These are phyloP conservation scores for Saraca asoca DNA, from an alignment of 331 rosid species.

Conservation along the genomic window DNA sequence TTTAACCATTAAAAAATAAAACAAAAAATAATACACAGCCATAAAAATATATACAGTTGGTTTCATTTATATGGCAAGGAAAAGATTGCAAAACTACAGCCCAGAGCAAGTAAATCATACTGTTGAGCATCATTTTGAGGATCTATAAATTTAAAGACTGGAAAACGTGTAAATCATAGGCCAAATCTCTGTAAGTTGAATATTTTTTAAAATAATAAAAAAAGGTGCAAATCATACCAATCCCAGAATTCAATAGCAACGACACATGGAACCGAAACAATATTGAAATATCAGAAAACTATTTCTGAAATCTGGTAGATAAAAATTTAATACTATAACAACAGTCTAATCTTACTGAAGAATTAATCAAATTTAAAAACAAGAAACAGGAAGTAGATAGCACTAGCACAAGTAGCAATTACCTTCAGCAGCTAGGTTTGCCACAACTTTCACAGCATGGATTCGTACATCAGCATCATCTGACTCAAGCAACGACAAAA, in stretches of 20 bases:
- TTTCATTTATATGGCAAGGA: not conserved
- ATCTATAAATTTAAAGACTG: not conserved
- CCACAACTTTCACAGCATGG: conserved; percentile 98
- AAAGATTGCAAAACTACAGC: not conserved
- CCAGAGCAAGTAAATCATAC: not conserved
- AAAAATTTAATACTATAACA: not conserved
- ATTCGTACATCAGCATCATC: conserved; percentile 89
- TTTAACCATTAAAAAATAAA: not conserved
- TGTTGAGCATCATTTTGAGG: conserved; percentile 2
- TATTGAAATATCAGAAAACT: conserved; percentile 6
- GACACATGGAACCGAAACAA: not conserved
- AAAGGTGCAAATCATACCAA: not conserved
- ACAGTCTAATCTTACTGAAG: not conserved
- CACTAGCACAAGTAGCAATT: conserved; percentile 34
- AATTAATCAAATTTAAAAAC: not conserved
- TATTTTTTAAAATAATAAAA: not conserved
- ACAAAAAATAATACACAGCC: too few species aligned
- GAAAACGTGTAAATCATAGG: not conserved
- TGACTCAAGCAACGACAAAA: conserved; percentile 88
- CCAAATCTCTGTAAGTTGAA: not conserved
- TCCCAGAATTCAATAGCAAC: too few species aligned
- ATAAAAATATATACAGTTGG: too few species aligned
- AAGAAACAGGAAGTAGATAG: conserved; percentile 16
- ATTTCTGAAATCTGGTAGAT: not conserved
- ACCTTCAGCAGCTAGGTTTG: conserved; percentile 99